Evolutionary conservation across 257 asterid species (phyloP).

Genomic region (Apocynum venetum): DNA sequence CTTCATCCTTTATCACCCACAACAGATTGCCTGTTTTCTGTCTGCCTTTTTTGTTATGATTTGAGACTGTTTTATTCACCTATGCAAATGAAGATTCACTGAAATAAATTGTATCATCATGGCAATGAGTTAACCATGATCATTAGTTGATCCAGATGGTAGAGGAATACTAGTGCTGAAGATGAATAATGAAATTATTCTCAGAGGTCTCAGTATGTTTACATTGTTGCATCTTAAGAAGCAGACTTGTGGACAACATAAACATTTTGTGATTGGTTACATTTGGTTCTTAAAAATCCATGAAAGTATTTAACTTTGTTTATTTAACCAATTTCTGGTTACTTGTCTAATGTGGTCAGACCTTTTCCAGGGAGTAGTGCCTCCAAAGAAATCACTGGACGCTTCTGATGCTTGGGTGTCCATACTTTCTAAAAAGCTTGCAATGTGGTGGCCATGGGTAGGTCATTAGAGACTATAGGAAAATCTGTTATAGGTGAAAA

Average conservation of each 20-base stretch:
- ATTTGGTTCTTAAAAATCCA: not conserved
- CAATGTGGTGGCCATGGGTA: conserved; percentile 93
- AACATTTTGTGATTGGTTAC: not conserved
- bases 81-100: not conserved
- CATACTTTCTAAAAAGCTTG: conserved; percentile 51
- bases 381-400: conserved; percentile 36
- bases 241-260: not conserved
- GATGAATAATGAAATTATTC: not conserved
- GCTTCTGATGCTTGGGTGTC: conserved; percentile 62
- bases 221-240: not conserved
- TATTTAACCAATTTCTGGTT: not conserved
- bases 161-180: not conserved
- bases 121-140: not conserved
- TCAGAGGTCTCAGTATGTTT: not conserved
- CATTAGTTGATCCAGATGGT: not conserved
- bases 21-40: not conserved
- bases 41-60: not conserved
- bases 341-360: not conserved
- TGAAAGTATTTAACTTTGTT: not conserved
- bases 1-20: not conserved
- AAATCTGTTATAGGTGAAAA: conserved; percentile 16
- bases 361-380: conserved; percentile 57
- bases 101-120: not conserved
- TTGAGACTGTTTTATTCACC: not conserved
- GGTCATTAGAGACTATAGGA: conserved; percentile 19